phyloP scores from a whole-genome alignment of 768 basidiomycete species.

The Suillus subaureus region DNA sequence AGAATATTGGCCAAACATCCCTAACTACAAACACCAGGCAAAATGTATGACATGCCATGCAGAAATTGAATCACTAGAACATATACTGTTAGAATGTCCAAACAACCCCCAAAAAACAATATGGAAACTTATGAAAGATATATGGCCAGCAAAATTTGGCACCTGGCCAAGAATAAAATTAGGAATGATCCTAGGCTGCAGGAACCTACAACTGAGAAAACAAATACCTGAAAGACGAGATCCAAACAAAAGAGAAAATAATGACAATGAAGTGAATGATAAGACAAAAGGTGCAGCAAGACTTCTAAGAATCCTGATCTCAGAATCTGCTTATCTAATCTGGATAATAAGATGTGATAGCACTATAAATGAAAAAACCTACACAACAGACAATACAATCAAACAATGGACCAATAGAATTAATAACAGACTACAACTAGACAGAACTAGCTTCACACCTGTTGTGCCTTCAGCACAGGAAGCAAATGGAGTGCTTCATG shows the following conservation, averaged over 20 bases:
- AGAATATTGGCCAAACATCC: neutral
- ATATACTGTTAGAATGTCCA: neutral
- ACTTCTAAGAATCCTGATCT: neutral
- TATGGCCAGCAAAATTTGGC: neutral
- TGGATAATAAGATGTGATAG: neutral
- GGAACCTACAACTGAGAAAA: neutral
- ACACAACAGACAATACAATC: neutral
- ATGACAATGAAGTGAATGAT: rapidly evolving
- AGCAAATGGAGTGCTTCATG: no score
- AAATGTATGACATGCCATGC: neutral
- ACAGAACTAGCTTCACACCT: no score
- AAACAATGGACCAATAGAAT: neutral
- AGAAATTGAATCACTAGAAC: neutral
- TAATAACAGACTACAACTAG: neutral
- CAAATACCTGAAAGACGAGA: neutral
- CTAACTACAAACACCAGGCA: neutral
- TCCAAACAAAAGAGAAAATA: neutral
- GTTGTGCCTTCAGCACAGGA: no score
- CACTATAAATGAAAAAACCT: neutral
- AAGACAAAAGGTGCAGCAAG: neutral
- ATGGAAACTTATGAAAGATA: neutral
- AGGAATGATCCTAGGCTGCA: neutral
- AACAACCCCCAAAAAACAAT: neutral
- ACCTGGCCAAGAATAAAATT: neutral
- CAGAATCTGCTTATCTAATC: neutral